Evolutionary conservation across 257 asterid genomes (phyloP).

Genomic region (Primulina huaijiensis): DNA sequence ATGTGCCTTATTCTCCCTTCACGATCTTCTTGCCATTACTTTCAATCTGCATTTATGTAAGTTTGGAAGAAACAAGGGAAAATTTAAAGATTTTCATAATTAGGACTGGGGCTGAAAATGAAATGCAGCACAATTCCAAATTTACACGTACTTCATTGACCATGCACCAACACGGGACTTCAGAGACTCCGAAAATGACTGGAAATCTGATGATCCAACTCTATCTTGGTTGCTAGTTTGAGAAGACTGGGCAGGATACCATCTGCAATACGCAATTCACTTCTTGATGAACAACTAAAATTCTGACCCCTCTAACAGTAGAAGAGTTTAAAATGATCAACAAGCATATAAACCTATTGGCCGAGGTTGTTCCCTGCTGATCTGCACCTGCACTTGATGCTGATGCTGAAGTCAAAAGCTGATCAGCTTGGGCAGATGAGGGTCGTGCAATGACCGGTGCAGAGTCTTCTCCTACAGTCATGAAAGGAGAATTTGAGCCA

Average conservation of each 20-base stretch:
- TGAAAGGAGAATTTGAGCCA: conserved; percentile 43
- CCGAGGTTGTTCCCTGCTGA: conserved; percentile 34
- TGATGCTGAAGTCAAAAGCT: conserved; percentile 33
- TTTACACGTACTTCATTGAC: conserved; percentile 43
- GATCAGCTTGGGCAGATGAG: conserved; percentile 40
- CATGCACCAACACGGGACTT: conserved; percentile 50
- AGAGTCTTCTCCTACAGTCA: conserved; percentile 50
- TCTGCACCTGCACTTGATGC: conserved; percentile 37
- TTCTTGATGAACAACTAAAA: background rate
- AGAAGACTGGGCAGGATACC: conserved; percentile 37
- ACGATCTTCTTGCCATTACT: background rate
- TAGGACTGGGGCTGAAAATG: background rate
- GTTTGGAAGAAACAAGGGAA: background rate
- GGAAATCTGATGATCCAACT: conserved; percentile 58
- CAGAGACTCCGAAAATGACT: conserved; percentile 50
- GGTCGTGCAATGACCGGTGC: conserved; percentile 35
- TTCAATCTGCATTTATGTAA: background rate
- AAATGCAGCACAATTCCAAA: background rate
- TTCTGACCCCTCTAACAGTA: background rate
- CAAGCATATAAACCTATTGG: conserved; percentile 41
- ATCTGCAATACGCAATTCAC: conserved; percentile 26
- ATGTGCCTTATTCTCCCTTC: background rate
- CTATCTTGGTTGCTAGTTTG: conserved; percentile 41
- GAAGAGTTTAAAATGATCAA: conserved; percentile 1
- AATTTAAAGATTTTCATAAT: background rate